phyloP scores from a whole-genome alignment of 1,139 yeast species.

The Blastobotrys ciferrii region DNA sequence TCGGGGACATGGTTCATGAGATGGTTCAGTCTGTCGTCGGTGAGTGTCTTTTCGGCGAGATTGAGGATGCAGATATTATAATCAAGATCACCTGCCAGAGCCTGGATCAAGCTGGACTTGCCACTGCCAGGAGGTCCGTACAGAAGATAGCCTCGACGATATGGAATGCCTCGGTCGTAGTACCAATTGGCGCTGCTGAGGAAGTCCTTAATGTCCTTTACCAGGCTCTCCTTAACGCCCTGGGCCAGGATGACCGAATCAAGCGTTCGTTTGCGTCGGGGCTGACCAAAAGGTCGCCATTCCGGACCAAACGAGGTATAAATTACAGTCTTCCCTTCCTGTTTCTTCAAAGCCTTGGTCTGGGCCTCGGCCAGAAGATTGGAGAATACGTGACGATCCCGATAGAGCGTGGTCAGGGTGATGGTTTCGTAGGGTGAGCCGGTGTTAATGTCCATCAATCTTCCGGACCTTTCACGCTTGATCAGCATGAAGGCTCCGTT shows the following conservation, averaged over 20 bases:
- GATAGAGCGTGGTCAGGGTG: constrained; percentile 81
- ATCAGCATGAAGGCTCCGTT: constrained; percentile 87
- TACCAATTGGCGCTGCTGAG: constrained; percentile 85
- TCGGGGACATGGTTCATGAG: constrained; percentile 95
- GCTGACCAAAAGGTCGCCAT: constrained; percentile 98
- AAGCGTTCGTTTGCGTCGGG: constrained; percentile 78
- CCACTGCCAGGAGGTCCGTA: constrained; percentile 99
- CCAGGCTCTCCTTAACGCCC: constrained; percentile 63
- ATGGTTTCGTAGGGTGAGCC: constrained; percentile 97
- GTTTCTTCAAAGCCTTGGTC: constrained; percentile 70
- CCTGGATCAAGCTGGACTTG: constrained; percentile 92
- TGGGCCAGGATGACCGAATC: constrained; percentile 84
- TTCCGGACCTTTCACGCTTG: constrained; percentile 85
- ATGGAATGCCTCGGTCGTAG: constrained; percentile 93
- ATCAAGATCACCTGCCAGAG: constrained; percentile 93
- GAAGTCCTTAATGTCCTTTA: constrained; percentile 77
- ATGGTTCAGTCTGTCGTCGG: constrained; percentile 92
- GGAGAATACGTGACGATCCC: constrained; percentile 70
- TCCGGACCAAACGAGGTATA: constrained; percentile 97
- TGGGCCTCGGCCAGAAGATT: constrained; percentile 85
- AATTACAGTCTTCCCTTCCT: constrained; percentile 91
- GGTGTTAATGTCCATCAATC: constrained; percentile 80
- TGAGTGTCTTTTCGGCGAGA: constrained; percentile 82
- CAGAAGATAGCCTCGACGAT: constrained; percentile 87
- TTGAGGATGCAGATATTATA: constrained; percentile 92